Evolutionary conservation across 2,329 filamentous ascomycete genomes (phyloP), one percentile per base, ranked within the genome.

Genomic region (Claviceps cyperi): DNA sequence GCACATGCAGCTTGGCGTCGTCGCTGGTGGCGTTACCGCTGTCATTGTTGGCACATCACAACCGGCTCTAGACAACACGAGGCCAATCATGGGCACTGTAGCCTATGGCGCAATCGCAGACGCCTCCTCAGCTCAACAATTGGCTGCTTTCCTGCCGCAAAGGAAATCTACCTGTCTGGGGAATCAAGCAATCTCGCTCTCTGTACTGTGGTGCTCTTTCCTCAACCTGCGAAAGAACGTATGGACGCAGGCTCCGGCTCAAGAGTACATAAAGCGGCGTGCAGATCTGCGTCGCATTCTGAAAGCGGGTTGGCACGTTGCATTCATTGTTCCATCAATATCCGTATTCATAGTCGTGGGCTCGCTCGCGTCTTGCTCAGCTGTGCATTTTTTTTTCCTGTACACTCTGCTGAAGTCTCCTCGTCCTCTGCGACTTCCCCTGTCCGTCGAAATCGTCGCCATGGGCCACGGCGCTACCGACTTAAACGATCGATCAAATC

Each of bases 381-480:
- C 37, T 19, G 7, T 15, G 4, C 36, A 24, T 21, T 13, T 38
- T 11, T 11, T 17, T 9, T 9, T 48, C 8, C 39, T 41, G 17
- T 39, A 9, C 15, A n/a, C 7, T 39, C 15, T 39, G n/a, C 17
- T 39, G 4, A 32, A 32, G 9, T 13, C 19, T 43, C 21, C 19
- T n/a, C 37, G 39, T 28, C 19, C 8, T 32, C 22, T 21, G 21
- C 28, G 24, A 32, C 28, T 28, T 9, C 38, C 22, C 35, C 14
- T 5, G 1, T 19, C n/a, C 14, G 14, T 35, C 14, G 9, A n/a
- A 37, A 17, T 36, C 9, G 41, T 43, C 49, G 51, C 14, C 40
- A 58, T 59, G 57, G 57, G 55, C 37, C 44, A 47, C 39, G 43
- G 49, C n/a, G 22, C 39, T 17, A 36, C 51, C 24, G 54, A 53